Percentiles rank a stretch among this genome's conserved stretches.
These are phyloP conservation scores for Hawksworthiomyces lignivorus DNA, from an alignment of 2,329 filamentous ascomycete species.

Conservation along the genomic window DNA sequence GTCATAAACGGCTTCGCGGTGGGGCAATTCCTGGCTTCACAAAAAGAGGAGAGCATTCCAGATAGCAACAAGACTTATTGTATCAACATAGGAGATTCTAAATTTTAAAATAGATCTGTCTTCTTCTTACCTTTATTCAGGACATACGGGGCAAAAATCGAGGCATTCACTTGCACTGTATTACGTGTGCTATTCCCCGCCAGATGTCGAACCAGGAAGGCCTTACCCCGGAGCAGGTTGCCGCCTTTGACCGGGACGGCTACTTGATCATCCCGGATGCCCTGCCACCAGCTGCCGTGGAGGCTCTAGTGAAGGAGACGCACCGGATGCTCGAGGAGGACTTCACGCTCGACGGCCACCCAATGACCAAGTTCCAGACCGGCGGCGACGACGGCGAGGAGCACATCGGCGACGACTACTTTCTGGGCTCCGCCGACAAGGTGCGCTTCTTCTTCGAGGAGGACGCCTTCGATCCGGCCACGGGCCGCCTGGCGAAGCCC, in stretches of 20 bases:
- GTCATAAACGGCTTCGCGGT: no score
- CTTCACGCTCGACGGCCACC: conserved; percentile 76
- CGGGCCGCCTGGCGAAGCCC: conserved; percentile 62
- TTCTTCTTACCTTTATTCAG: no score
- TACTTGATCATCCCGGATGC: conserved; percentile 82
- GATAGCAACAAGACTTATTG: no score
- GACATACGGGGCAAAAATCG: no score
- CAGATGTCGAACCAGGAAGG: no score
- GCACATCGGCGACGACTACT: conserved; percentile 93
- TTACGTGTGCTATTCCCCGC: no score
- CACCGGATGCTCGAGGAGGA: conserved; percentile 57
- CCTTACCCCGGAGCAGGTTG: conserved; percentile 64
- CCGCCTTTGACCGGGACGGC: conserved; percentile 71
- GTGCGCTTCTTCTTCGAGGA: conserved; percentile 97
- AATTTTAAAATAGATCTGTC: no score
- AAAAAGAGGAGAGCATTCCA: no score
- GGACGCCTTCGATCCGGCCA: conserved; percentile 64
- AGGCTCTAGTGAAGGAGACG: conserved; percentile 66
- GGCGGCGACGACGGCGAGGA: conserved; percentile 52
- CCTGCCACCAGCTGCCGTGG: conserved; percentile 57
- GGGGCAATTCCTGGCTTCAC: no score
- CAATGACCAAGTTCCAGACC: conserved; percentile 89
- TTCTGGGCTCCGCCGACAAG: conserved; percentile 83
- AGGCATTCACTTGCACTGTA: no score
- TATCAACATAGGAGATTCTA: no score